Base-by-base conservation (phyloP, 805 yeast genomes). In the Barnettozyma sp. region DNA sequence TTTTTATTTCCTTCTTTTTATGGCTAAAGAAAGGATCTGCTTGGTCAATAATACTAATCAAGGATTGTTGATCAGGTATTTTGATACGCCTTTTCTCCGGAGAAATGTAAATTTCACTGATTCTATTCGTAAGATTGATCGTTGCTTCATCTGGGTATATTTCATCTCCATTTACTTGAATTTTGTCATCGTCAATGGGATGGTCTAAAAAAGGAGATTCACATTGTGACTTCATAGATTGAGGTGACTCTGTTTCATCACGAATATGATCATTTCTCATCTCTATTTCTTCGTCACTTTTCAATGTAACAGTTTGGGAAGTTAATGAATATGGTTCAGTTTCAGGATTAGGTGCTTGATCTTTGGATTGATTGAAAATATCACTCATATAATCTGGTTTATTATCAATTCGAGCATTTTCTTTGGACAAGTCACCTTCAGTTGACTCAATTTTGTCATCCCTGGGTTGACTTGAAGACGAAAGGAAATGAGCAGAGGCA, bases 1-100 rank as follows among this genome's bases (percentile, higher is more conserved):
- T 53, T 15, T 45, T 30, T 12, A 53, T 47, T 11, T 44, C 40
- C 10, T 42, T 41, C 25, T 40, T 46, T 6, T 42, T 21, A 11
- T 39, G 32, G 32, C 20, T 40, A 39, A 53, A 53, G 10, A 53
- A 40, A 2, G 56, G 57, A 33, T 53, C 56, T 3, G 48, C 29
- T 24, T 39, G 45, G 16, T 34, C 30, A 16, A 53, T 43, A 14
- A 53, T 31, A 15, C 45, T 40, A 13, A 35, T 34, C 22, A 50
- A 33, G 6, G 55, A 48, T 8, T 40, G 22, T 29, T 44, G 38
- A 15, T 43, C 44, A n/a, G 40, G 31, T 0, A 44, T 33, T 10
- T 22, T 36, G 28, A 42, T 26, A 3, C 19, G 22, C 19, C 25
- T 22, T 36, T 50, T 52, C 30, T 47, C 43, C 10, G 56, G 55